Evolutionary conservation across 208 protist species (phyloP).

Genomic region (Trypanosoma avium): DNA sequence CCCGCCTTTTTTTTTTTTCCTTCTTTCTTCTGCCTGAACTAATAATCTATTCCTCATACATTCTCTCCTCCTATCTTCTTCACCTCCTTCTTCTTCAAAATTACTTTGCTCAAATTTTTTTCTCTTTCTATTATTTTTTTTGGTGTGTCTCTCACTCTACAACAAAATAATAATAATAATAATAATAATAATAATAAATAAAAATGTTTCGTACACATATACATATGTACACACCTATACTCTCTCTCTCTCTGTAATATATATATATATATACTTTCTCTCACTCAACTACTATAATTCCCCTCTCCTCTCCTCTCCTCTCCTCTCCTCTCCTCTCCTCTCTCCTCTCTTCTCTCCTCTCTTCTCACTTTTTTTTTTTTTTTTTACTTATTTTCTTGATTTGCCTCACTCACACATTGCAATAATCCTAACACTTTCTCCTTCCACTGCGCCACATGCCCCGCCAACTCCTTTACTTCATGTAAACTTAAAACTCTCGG

Average conservation of each 20-base stretch:
- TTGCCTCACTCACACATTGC: constrained; percentile 36
- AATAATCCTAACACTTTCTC: constrained; percentile 57
- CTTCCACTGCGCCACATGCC: constrained; percentile 74
- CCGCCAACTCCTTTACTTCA: constrained; percentile 72
- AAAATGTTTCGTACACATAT: no score
- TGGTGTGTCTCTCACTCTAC: no score
- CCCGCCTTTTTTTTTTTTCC: background rate
- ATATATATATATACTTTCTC: background rate
- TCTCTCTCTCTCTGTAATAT: background rate
- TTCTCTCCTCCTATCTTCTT: constrained; percentile 5
- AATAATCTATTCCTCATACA: background rate
- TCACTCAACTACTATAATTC: background rate
- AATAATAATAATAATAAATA: no score
- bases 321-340: background rate
- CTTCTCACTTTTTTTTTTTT: background rate
- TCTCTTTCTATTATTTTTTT: constrained; percentile 31
- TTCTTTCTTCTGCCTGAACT: constrained; percentile 2
- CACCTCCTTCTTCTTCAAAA: background rate
- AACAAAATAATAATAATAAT: no score
- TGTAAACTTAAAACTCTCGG: constrained; percentile 80
- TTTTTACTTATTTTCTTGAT: constrained; percentile 25
- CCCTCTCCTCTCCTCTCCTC: background rate
- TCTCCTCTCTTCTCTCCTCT: background rate
- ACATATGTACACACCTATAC: background rate
- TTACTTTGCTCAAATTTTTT: constrained; percentile 7